These are phyloP conservation scores for Murraya paniculata DNA, from an alignment of 345 rosid genomes.

Conservation along the genomic window DNA sequence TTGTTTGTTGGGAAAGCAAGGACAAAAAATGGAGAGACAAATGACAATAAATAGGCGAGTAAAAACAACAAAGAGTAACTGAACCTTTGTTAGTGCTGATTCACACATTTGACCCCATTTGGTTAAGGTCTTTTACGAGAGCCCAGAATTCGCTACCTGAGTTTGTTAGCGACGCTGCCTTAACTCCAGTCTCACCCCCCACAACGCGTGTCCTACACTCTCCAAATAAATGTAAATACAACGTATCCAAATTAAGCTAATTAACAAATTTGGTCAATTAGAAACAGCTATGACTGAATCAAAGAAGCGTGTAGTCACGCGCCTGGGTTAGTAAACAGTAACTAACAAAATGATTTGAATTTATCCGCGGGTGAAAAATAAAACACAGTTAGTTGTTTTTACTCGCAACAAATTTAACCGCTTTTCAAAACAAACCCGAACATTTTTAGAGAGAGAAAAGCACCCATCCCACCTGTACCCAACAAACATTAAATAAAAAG, in stretches of 20 bases:
- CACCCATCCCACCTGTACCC: background rate
- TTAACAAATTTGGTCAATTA: background rate
- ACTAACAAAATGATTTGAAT: background rate
- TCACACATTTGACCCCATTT: constrained; percentile 36
- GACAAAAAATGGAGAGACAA: constrained; percentile 5
- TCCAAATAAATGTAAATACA: background rate
- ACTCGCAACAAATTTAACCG: constrained; percentile 37
- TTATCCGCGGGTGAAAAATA: constrained; percentile 10
- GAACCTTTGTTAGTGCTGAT: constrained; percentile 31
- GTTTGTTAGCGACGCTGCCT: constrained; percentile 19
- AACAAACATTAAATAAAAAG: background rate
- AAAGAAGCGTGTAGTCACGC: constrained; percentile 8
- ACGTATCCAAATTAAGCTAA: background rate
- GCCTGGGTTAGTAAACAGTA: background rate
- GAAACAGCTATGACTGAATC: background rate
- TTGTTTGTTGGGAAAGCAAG: background rate
- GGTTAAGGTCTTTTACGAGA: constrained; percentile 17
- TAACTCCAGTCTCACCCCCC: constrained; percentile 5
- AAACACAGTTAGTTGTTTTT: constrained; percentile 43
- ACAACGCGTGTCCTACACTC: background rate
- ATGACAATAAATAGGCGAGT: background rate
- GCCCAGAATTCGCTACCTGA: constrained; percentile 31
- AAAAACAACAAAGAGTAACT: constrained; percentile 34
- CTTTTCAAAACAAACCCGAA: constrained; percentile 31
- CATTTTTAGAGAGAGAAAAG: constrained; percentile 11